Evolutionary conservation across 108 stramenopile species (phyloP), one percentile per base, ranked within the genome.

Genomic region (Discostella stelligeroides): DNA sequence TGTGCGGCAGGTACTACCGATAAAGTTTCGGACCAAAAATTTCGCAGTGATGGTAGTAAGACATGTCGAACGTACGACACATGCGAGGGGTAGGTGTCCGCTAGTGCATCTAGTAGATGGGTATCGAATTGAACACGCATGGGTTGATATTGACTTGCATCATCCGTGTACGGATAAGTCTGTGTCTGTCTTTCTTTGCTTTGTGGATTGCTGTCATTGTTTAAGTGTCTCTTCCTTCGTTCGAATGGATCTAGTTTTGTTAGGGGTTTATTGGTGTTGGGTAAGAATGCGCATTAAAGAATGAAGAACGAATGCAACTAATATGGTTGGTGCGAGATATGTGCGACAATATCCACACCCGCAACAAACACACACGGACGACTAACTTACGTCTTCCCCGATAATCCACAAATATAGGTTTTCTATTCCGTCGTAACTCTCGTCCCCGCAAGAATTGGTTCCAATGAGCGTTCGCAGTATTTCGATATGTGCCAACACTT

Each of bases 101-200:
- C 37, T 4, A 67, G 24, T 21, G 70, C 77, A 51, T 79, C 70
- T 37, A 79, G 66, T 21, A 72, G 18, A 65, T 71, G 70, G 1
- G 77, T 79, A 34, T 79, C 77, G 59, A 79, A 79, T 56, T 71
- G 77, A 5, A 79, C 50, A 7, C 77, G 59, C 23, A 79, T 71
- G 14, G 70, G 70, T 54, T 62, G 41, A 29, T 54, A 67, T 23
- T 42, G 38, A 43, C 43, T 63, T 45, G 54, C 15, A 45, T 45
- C 43, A n/a, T n/a, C 12, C 45, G 9, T 63, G 14, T 63, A 50
- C 62, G 18, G 30, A 20, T 9, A 40, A 51, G 69, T 41, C 21
- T 24, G 48, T 27, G 60, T 48, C 40, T 17, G 58, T 23, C 12
- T 58, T 12, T 30, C 41, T 51, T 51, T 23, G 15, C 12, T 17